Base-by-base conservation (phyloP, 2,329 filamentous ascomycete genomes). In the Trichoderma guizhouense region DNA sequence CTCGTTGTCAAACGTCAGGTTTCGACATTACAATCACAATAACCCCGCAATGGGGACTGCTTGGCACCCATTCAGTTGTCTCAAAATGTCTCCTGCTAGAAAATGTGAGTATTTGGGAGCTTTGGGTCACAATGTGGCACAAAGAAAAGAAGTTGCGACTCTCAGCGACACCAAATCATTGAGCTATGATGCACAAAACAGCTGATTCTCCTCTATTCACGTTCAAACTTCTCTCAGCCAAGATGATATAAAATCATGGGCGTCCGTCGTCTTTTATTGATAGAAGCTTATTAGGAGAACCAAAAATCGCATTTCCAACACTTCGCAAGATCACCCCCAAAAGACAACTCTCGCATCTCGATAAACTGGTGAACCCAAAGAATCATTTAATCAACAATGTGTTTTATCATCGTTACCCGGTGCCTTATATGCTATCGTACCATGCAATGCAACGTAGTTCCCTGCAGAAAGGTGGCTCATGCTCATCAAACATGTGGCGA, bases 101-200 rank as follows among this genome's bases (percentile, higher is more conserved):
- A 24, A 15, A n/a, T 14, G 26, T 47, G 55, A 30, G 57, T 21
- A n/a, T 30, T 11, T 5, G 14, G 60, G 26, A 60, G 26, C 63
- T 7, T n/a, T 69, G 57, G 55, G 55, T 69, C 67, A 69, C 57
- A 36, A 43, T 18, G 67, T 57, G 53, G 47, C 36, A 69, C 67
- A 62, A 62, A 69, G 28, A 9, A n/a, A 36, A 57, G n/a, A 36
- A 53, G 57, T 69, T 24, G 57, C 53, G 57, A 28, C 57, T 21
- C 57, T 69, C 34, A 69, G 55, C 43, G 34, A 62, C 67, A 62
- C 67, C 58, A 34, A 32, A 32, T 7, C 21, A 32, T 24, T 18
- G 26, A 53, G n/a, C 51, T 26, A 60, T 47, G 61, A 71, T 71
- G 43, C 69, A 64, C 60, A 66, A 26, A 69, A 28, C 57, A 21